Evolutionary conservation across 176 grass and related monocot species (phyloP).

Genomic region (Oryza meridionalis): DNA sequence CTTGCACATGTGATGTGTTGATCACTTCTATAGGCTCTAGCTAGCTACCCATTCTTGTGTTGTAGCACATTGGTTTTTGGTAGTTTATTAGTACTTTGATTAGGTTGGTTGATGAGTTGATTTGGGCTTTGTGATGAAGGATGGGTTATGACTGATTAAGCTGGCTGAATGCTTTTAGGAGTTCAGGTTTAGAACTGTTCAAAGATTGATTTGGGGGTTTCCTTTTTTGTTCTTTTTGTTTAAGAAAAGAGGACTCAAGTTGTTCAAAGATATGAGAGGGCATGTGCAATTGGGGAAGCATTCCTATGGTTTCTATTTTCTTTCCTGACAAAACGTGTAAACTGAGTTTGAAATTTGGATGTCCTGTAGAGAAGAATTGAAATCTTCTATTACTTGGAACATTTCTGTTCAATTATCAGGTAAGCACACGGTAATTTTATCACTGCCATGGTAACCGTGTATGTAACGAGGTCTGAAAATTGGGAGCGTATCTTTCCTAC

Average conservation of each 20-base stretch:
- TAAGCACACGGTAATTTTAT: neutral
- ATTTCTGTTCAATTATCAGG: neutral
- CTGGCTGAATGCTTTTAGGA: neutral
- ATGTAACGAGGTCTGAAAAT: neutral
- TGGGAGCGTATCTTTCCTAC: too few species aligned
- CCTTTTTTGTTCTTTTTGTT: neutral
- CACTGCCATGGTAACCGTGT: neutral
- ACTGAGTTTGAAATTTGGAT: neutral
- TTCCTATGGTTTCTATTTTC: neutral
- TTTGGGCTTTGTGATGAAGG: neutral
- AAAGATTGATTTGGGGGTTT: neutral
- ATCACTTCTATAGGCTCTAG: neutral
- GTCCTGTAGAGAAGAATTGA: neutral
- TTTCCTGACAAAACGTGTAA: neutral
- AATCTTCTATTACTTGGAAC: neutral
- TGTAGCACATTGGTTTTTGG: neutral
- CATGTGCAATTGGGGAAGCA: neutral
- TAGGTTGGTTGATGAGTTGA: neutral
- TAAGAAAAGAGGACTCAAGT: neutral
- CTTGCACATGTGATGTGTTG: neutral
- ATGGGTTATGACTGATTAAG: neutral
- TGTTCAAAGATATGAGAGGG: neutral
- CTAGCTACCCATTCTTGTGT: too few species aligned
- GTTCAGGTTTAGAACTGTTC: neutral
- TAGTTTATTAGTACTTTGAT: neutral